Percentiles rank a stretch among this genome's conserved stretches.
phyloP scores from a whole-genome alignment of 345 rosid genomes.

The rapeseed (Brassica napus) region DNA sequence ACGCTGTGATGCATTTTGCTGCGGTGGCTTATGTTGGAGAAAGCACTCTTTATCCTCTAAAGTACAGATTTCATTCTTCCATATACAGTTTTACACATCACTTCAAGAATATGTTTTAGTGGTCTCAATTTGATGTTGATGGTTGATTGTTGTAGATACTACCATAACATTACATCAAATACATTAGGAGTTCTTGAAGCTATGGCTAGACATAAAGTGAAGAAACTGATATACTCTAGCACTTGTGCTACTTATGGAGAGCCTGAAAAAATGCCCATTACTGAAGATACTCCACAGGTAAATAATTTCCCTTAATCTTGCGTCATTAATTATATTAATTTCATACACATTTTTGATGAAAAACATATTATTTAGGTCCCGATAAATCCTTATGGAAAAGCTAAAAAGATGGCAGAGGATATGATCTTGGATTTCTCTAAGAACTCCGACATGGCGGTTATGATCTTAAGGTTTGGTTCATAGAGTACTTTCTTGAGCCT shows the following conservation, averaged over 20 bases:
- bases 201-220: constrained; percentile 80
- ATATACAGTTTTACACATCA: not conserved
- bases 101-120: not conserved
- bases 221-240: constrained; percentile 88
- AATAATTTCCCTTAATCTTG: not conserved
- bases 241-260: constrained; percentile 99
- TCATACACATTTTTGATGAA: not conserved
- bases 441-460: constrained; percentile 87
- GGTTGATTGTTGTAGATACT: constrained; percentile 54
- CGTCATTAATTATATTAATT: too few species aligned
- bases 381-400: constrained; percentile 97
- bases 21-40: constrained; percentile 99
- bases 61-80: constrained; percentile 43
- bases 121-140: too few species aligned
- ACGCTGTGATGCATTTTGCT: constrained; percentile 98
- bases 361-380: constrained; percentile 50
- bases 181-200: constrained; percentile 88
- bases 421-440: constrained; percentile 90
- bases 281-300: constrained; percentile 92
- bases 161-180: constrained; percentile 95
- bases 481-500: not conserved
- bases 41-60: constrained; percentile 93
- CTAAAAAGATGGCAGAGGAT: constrained; percentile 99
- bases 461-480: constrained; percentile 74
- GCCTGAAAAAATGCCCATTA: constrained; percentile 96